Evolutionary conservation across 768 basidiomycete genomes (phyloP).

Genomic region (Goffeauzyma gilvescens): DNA sequence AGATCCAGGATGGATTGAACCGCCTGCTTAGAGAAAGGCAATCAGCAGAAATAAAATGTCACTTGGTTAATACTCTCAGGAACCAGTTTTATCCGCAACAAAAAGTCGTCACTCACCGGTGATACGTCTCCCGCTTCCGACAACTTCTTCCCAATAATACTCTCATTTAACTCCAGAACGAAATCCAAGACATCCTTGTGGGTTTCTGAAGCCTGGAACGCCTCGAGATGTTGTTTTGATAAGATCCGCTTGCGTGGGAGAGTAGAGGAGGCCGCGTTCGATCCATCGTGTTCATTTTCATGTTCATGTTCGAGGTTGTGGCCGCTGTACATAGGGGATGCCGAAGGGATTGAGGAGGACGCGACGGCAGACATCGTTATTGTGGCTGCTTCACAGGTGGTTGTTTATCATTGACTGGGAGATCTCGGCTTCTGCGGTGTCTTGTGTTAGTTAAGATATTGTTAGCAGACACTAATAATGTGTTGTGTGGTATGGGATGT

Average conservation of each 20-base stretch:
- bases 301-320: no score
- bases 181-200: slow-evolving; percentile 50
- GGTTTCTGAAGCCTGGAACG: slow-evolving; percentile 60
- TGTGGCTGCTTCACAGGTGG: no score
- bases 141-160: slow-evolving; percentile 58
- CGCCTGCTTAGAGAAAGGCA: slow-evolving; percentile 38
- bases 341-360: no score
- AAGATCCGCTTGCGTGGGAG: slow-evolving; percentile 55
- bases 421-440: no score
- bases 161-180: slow-evolving; percentile 54
- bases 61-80: background rate
- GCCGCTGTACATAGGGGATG: no score
- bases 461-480: no score
- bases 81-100: background rate
- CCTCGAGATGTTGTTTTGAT: slow-evolving; percentile 52
- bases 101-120: slow-evolving; percentile 38
- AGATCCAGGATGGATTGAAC: slow-evolving; percentile 45
- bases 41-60: background rate
- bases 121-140: slow-evolving; percentile 44
- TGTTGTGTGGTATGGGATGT: no score
- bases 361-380: no score
- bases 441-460: no score
- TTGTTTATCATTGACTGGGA: no score
- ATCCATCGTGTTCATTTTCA: no score
- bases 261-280: no score